Evolutionary conservation across 495 filamentous ascomycete genomes (phyloP).

Genomic region (Neurospora hispaniola): DNA sequence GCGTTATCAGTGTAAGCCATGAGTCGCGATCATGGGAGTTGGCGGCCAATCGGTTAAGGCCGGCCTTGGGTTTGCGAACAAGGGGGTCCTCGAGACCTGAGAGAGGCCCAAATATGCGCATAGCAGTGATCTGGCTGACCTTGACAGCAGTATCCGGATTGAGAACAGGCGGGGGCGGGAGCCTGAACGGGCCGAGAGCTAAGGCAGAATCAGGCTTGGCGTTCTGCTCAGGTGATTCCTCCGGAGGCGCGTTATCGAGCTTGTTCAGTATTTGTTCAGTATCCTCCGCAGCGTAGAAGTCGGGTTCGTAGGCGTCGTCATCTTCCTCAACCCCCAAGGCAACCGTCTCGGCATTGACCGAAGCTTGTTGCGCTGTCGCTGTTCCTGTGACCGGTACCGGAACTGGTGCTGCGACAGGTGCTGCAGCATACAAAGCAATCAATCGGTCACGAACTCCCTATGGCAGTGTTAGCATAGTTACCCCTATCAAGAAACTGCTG

Average conservation of each 20-base stretch:
- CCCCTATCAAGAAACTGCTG: conserved; percentile 22
- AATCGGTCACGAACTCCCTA: conserved; percentile 32
- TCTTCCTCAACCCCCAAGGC: conserved; percentile 50
- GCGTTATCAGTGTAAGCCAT: conserved; percentile 79
- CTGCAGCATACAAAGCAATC: conserved; percentile 18
- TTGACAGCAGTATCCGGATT: conserved; percentile 55
- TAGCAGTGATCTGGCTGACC: conserved; percentile 57
- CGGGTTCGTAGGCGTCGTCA: conserved; percentile 84
- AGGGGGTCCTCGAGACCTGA: conserved; percentile 47
- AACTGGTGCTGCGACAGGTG: conserved; percentile 5
- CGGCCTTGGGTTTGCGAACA: conserved; percentile 46
- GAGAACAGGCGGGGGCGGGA: conserved; percentile 68
- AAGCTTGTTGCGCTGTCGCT: conserved; percentile 25
- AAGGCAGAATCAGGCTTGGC: conserved; percentile 31
- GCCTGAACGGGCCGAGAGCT: conserved; percentile 53
- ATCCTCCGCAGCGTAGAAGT: conserved; percentile 63
- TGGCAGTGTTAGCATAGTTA: conserved; percentile 16
- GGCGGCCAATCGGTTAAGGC: conserved; percentile 75
- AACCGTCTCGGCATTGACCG: conserved; percentile 36
- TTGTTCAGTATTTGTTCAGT: conserved; percentile 63
- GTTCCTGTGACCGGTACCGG: neutral
- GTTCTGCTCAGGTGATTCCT: conserved; percentile 24
- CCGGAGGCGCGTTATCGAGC: conserved; percentile 52
- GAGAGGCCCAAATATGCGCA: conserved; percentile 69
- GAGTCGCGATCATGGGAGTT: conserved; percentile 80